Evolutionary conservation across 1,284 basidiomycete species (phyloP).

Genomic region (Puccinia polysora): DNA sequence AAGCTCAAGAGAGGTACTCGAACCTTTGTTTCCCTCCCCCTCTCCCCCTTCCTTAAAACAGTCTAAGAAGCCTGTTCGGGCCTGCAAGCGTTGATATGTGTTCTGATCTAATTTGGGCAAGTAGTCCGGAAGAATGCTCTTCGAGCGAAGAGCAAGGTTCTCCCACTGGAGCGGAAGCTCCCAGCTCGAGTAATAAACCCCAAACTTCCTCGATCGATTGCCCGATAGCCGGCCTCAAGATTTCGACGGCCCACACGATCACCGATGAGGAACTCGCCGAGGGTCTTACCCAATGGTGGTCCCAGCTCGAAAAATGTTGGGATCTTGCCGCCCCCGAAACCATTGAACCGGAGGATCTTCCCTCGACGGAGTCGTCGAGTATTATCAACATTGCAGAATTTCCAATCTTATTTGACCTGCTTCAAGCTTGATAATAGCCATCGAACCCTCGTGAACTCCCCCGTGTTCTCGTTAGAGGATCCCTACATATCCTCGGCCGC

Average conservation of each 20-base stretch:
- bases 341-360: too few relatives aligned
- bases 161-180: not conserved
- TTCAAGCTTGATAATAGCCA: not conserved
- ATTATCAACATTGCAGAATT: constrained; percentile 3
- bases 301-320: constrained; percentile 8
- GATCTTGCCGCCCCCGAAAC: not conserved
- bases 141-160: too few relatives aligned
- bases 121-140: too few relatives aligned
- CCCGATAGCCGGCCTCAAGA: constrained; percentile 1
- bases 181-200: not conserved
- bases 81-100: too few relatives aligned
- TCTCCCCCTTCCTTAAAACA: too few relatives aligned
- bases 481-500: too few relatives aligned
- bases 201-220: not conserved
- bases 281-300: constrained; percentile 4
- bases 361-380: too few relatives aligned
- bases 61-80: too few relatives aligned
- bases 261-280: constrained; percentile 1
- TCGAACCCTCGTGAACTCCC: too few relatives aligned
- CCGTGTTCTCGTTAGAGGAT: too few relatives aligned
- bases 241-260: constrained; percentile 4
- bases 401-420: constrained; percentile 12
- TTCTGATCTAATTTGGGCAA: too few relatives aligned
- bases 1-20: not conserved
- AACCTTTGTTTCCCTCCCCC: not conserved